Conservation (phyloP, 164 flowering plant species). For the Chloranthus sessilifolius region DNA sequence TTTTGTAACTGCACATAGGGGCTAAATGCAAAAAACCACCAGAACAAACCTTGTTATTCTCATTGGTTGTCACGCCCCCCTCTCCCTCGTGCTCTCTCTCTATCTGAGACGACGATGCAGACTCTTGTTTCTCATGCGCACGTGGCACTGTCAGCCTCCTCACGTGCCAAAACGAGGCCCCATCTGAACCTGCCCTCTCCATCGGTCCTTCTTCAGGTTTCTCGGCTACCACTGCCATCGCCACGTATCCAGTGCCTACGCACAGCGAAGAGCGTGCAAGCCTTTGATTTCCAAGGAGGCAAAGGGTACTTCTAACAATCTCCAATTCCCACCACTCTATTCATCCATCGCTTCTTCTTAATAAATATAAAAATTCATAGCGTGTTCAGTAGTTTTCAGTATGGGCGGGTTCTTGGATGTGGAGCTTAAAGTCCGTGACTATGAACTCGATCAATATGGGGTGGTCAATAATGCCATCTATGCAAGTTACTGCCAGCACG, state of each 20-base stretch:
- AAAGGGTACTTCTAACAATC: conserved; percentile 46
- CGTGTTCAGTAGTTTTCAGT: too few relatives aligned
- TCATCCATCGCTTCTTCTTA: too few relatives aligned
- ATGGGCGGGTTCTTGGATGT: conserved; percentile 59
- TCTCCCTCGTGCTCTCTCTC: too few relatives aligned
- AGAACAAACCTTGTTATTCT: too few relatives aligned
- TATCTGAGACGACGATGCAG: conserved; percentile 14
- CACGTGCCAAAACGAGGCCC: conserved; percentile 7
- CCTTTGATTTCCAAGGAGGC: conserved; percentile 44
- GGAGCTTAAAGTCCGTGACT: conserved; percentile 85
- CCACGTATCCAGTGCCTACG: conserved; percentile 16
- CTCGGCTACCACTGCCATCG: conserved; percentile 6
- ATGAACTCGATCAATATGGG: conserved; percentile 94
- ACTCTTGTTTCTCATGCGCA: conserved; percentile 10
- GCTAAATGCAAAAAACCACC: too few relatives aligned
- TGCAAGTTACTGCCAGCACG: conserved; percentile 93
- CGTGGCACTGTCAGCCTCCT: conserved; percentile 4
- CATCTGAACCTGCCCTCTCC: conserved; percentile 12
- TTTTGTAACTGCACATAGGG: too few relatives aligned
- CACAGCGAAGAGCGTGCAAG: conserved; percentile 8
- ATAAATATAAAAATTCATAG: too few relatives aligned
- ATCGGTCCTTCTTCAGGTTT: neutral
- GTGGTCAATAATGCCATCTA: conserved; percentile 92
- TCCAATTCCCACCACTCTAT: too few relatives aligned
- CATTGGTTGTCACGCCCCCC: too few relatives aligned